Base-by-base conservation (phyloP, 148 eudicot species). In the Polygonum maritimum region DNA sequence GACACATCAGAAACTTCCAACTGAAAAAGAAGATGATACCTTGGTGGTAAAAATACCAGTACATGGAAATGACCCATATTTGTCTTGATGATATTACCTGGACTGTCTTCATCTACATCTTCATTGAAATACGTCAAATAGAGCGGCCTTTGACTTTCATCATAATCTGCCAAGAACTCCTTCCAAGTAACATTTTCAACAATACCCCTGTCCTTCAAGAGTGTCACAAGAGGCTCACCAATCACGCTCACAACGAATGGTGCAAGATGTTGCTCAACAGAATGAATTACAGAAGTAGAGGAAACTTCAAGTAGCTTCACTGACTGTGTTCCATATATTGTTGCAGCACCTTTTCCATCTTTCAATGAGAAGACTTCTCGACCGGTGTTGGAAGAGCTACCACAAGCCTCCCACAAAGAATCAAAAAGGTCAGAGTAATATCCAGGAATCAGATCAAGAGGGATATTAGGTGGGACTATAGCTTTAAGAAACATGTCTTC, bases 341-440 rank as follows among this genome's bases (percentile, higher is more conserved):
- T 89, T 5, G 91, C 88, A 75, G 78, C 78, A 70, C 94, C 96
- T 77, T 90, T 90, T 76, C 97, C 89, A 70, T 92, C 97, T 86
- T 88, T 90, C 51, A 95, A 78, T 5, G 84, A 77, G 77, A 95
- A 95, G 54, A 83, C 81, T 84, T 95, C 99, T 65, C 97, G 82
- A 14, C 96, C 97, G 15, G 89, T 87, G 84, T 82, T 87, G 62
- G 92, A 82, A 63, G 94, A 81, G 67, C 90, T 70, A 44, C 90
- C 96, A 73, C 97, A 95, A 11, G 91, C 96, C 80, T 95, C 99
- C 99, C 99, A 95, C 73, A 95, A 81, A 71, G 99, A 92, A 80
- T 88, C 82, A 78, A 90, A 95, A 48, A 95, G 83, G 55, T 87
- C 82, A 1, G 85, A 60, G 76, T 85, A 80, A 84, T 90, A 95